A percentile compares a stretch with the other conserved stretches of the same genome.
Conservation (phyloP, 305 asterid genomes). For the Fraxinus albicans region DNA sequence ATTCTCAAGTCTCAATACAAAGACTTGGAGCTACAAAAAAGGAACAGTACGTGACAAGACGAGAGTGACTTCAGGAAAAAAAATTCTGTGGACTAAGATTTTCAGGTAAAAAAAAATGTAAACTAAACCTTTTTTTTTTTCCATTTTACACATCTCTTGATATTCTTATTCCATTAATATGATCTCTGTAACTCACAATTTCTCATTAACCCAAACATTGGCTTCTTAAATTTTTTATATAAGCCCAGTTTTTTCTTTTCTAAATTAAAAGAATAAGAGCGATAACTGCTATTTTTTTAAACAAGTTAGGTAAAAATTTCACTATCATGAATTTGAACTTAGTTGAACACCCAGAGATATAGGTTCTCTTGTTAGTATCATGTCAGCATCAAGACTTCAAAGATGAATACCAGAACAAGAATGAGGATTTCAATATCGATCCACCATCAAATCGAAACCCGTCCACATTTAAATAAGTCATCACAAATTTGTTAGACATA, state of each 20-base stretch:
- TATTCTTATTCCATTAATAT: constrained; percentile 1
- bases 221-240: background rate
- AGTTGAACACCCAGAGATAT: constrained; percentile 3
- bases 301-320: background rate
- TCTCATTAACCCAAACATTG: background rate
- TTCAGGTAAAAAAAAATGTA: background rate
- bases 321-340: background rate
- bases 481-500: background rate
- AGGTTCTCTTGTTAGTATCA: background rate
- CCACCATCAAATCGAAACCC: constrained; percentile 18
- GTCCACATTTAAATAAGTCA: constrained; percentile 16
- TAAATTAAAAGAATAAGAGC: background rate
- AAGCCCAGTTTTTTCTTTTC: background rate
- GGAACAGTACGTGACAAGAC: constrained; percentile 4
- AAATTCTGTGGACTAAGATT: constrained; percentile 12
- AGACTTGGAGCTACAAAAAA: background rate
- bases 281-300: constrained; percentile 2
- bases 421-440: background rate
- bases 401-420: background rate
- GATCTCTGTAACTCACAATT: constrained; percentile 12
- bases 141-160: background rate
- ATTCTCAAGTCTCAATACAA: constrained; percentile 6
- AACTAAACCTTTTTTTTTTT: background rate
- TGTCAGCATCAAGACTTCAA: constrained; percentile 14
- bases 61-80: background rate